phyloP scores from a whole-genome alignment of 768 basidiomycete species.

The Leccinum truebloodii region DNA sequence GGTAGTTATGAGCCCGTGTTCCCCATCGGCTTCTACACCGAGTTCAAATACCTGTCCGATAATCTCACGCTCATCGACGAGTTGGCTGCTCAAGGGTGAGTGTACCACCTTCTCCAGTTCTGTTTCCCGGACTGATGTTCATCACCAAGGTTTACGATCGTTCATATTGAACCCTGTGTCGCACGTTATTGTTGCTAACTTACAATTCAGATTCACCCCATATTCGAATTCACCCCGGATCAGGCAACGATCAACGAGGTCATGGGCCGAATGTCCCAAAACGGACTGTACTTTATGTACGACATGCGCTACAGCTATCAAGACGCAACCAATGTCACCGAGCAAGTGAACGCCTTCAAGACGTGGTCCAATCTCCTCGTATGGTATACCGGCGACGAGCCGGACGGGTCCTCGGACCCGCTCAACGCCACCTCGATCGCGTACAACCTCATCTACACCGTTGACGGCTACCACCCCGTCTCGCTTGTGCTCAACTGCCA shows the following conservation, averaged over 20 bases:
- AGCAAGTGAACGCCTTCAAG: slow-evolving; percentile 69
- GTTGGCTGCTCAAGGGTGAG: slow-evolving; percentile 32
- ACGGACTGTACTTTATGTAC: slow-evolving; percentile 70
- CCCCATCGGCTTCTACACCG: slow-evolving; percentile 46
- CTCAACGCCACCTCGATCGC: slow-evolving; percentile 52
- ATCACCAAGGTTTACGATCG: slow-evolving; percentile 24
- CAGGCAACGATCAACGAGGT: slow-evolving; percentile 45
- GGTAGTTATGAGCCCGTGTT: slow-evolving; percentile 50
- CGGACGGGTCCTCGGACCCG: slow-evolving; percentile 68
- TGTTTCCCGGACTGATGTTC: neutral
- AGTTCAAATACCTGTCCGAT: slow-evolving; percentile 34
- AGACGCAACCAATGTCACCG: slow-evolving; percentile 57
- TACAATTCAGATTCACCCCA: slow-evolving; percentile 56
- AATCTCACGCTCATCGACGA: slow-evolving; percentile 31
- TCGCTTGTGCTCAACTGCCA: slow-evolving; percentile 65
- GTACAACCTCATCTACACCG: slow-evolving; percentile 55
- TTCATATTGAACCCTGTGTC: slow-evolving; percentile 19
- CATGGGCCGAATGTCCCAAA: slow-evolving; percentile 67
- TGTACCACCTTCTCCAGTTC: slow-evolving; percentile 3
- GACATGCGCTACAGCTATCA: slow-evolving; percentile 77
- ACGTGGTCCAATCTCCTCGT: slow-evolving; percentile 64
- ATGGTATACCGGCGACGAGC: slow-evolving; percentile 76
- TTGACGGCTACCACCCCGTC: slow-evolving; percentile 69
- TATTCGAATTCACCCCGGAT: slow-evolving; percentile 63
- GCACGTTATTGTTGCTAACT: slow-evolving; percentile 8